Percentiles rank a stretch among this genome's conserved stretches.
Conservation (phyloP, 495 filamentous ascomycete genomes). For the Thozetella sp. region DNA sequence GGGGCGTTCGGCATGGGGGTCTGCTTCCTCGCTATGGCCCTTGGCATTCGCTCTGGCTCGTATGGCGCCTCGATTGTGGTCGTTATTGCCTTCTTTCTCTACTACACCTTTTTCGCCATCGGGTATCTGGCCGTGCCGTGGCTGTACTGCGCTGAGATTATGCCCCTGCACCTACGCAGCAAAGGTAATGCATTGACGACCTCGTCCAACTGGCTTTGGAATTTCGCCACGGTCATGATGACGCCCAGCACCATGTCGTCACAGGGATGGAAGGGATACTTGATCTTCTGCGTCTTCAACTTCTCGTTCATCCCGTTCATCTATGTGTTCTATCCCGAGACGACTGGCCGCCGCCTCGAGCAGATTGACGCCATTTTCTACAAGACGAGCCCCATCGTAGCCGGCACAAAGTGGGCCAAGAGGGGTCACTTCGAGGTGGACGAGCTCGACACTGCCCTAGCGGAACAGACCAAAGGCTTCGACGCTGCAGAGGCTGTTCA, state of each 20-base stretch:
- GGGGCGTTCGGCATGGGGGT: neutral
- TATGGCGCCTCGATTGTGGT: neutral
- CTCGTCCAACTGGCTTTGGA: neutral
- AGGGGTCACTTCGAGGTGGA: neutral
- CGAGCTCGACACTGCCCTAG: neutral
- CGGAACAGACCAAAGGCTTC: neutral
- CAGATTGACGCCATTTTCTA: constrained; percentile 70
- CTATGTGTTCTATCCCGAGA: constrained; percentile 62
- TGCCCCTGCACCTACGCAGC: neutral
- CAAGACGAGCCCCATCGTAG: neutral
- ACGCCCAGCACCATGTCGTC: neutral
- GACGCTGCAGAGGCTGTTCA: neutral
- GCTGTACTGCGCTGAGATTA: neutral
- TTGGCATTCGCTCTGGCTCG: neutral
- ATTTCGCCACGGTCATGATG: neutral
- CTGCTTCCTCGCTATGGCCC: neutral
- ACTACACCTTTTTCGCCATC: neutral
- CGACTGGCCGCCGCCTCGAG: constrained; percentile 66
- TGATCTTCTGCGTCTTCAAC: neutral
- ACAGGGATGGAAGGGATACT: neutral
- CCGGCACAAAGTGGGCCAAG: neutral
- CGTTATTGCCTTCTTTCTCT: neutral
- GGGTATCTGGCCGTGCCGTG: neutral
- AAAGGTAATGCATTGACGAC: neutral
- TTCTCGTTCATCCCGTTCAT: neutral